Evolutionary conservation across 1,284 basidiomycete genomes (phyloP), one percentile per base, ranked within the genome.

Genomic region (Trametes versicolor): DNA sequence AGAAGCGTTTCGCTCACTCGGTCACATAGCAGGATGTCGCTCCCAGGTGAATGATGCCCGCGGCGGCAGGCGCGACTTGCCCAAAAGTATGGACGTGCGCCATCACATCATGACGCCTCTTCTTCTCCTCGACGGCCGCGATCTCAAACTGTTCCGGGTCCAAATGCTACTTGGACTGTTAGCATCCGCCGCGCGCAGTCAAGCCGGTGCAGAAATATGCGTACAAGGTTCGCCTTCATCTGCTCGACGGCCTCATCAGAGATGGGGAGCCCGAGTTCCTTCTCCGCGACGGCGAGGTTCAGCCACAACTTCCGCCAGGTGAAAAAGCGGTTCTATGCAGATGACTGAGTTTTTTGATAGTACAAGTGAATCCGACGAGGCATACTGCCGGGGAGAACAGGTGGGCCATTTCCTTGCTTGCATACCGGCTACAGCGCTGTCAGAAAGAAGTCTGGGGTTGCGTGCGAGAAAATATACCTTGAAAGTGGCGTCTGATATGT

Each of bases 1-100:
- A 21, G 32, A 50, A 23, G 21, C 45, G 41, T 21, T 62, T 19
- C 34, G 81, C 91, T 72, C 71, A 96, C 94, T 99, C 97, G 34
- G 97, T 99, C 53, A 99, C 97, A 81, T 97, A 99, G 83, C 97
- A 99, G 6, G 97, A 98, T 8, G 97, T 99, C 47, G 97, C 97
- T 55, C 98, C 97, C 43, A 99, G 82, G 77, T 99, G 98, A 73
- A 99, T 99, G 77, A 99, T 98, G 17, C 96, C 95, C 12, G 97
- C 97, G 17, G 97, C 97, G 51, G 95, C 93, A 17, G 98, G 98
- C 1, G 96, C 96, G 64, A 98, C 93, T 36, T 86, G 86, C 13
- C 97, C 97, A 77, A 98, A 99, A 10, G 96, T 97, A 80, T 99
- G 96, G 47, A 99, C 97, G 78, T 99, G 97, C 0, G 97, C 97